Evolutionary conservation across 106 monocot species (phyloP).

Genomic region (Chionographis japonica): DNA sequence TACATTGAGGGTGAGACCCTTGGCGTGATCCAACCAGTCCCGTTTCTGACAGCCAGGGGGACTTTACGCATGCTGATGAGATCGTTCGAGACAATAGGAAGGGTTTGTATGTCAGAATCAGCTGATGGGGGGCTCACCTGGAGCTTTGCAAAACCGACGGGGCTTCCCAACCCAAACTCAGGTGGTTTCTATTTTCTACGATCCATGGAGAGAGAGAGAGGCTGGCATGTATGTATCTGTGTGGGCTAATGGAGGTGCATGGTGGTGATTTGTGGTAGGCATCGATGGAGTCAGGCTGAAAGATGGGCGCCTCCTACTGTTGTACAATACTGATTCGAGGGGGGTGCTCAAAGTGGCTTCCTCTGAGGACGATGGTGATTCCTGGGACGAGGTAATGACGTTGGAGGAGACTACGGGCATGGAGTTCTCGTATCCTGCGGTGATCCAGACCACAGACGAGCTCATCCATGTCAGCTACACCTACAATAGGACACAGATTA

Average conservation of each 20-base stretch:
- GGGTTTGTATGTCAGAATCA: conserved; percentile 82
- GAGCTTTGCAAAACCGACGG: conserved; percentile 56
- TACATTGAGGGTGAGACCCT: conserved; percentile 49
- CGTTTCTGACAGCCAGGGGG: conserved; percentile 53
- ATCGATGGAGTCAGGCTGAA: conserved; percentile 87
- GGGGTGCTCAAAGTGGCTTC: conserved; percentile 66
- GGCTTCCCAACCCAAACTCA: conserved; percentile 90
- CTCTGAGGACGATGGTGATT: conserved; percentile 76
- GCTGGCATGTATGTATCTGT: background rate
- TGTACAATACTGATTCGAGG: conserved; percentile 74
- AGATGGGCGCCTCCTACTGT: conserved; percentile 65
- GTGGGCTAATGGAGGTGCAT: background rate
- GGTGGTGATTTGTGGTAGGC: conserved; percentile 20
- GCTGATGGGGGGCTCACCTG: conserved; percentile 67
- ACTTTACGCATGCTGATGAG: conserved; percentile 58
- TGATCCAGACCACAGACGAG: conserved; percentile 59
- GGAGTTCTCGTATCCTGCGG: conserved; percentile 96
- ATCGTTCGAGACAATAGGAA: conserved; percentile 54
- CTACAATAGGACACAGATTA: conserved; percentile 95
- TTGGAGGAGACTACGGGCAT: conserved; percentile 59
- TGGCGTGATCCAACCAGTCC: conserved; percentile 87
- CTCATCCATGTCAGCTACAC: conserved; percentile 84
- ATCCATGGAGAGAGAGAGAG: background rate
- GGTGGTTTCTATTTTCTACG: conserved; percentile 26
- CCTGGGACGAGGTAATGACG: conserved; percentile 72